A percentile compares a stretch with the other conserved stretches of the same genome.
Conservation (phyloP, 2,329 filamentous ascomycete species). For the Diaporthe ampelina region DNA sequence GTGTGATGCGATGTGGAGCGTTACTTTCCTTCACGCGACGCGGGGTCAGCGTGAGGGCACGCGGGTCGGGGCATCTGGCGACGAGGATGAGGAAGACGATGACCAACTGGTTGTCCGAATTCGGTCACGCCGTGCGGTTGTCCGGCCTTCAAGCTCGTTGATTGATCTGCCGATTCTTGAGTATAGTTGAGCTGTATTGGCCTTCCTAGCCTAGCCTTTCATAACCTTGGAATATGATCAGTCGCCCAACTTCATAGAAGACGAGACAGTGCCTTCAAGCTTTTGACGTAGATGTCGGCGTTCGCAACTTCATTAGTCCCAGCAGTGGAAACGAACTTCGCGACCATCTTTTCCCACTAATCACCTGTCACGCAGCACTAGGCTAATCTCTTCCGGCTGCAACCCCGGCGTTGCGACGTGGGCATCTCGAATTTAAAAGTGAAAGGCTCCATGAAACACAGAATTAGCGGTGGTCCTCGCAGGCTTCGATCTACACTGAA, state of each 20-base stretch:
- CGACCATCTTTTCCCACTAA: conserved; percentile 7
- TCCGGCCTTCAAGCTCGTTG: not conserved
- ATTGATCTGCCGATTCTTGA: not conserved
- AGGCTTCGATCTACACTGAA: not conserved
- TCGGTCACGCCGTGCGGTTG: not conserved
- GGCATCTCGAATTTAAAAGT: not conserved
- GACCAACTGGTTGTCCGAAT: not conserved
- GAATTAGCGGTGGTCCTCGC: not conserved
- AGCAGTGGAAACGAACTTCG: not conserved
- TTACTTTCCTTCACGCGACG: not conserved
- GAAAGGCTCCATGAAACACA: not conserved
- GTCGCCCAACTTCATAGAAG: no score
- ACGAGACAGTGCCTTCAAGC: not conserved
- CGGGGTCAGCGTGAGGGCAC: not conserved
- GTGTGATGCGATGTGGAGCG: not conserved
- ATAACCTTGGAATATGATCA: no score
- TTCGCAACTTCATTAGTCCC: not conserved
- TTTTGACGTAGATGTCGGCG: not conserved
- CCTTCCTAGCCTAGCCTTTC: not conserved
- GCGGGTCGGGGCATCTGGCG: conserved; percentile 13
- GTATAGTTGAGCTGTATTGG: not conserved
- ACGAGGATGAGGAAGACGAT: not conserved
- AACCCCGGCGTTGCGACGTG: not conserved
- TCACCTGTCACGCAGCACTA: not conserved
- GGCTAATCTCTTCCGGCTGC: not conserved